Evolutionary conservation across 768 basidiomycete genomes (phyloP).

Genomic region (Boletus reticuloceps): DNA sequence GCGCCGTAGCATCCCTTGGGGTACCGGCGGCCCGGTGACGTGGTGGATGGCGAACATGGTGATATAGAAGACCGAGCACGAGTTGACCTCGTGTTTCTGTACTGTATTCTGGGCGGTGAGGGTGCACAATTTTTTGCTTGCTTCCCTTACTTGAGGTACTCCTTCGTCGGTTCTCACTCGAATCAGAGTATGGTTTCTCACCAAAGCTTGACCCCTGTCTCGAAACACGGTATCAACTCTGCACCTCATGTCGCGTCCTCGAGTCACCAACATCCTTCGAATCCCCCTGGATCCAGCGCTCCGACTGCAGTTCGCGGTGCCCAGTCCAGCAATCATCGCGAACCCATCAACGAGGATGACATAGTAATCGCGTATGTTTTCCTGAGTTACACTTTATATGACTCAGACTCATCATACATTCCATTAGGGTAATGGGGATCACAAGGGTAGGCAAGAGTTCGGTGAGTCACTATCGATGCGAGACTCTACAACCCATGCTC

Average conservation of each 20-base stretch:
- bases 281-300: no score
- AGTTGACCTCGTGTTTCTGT: no score
- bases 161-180: not conserved
- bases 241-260: not conserved
- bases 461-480: conserved; percentile 1
- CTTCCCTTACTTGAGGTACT: not conserved
- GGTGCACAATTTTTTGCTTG: not conserved
- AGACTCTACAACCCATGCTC: not conserved
- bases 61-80: no score
- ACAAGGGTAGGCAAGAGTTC: conserved; percentile 20
- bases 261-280: not conserved
- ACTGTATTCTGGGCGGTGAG: no score
- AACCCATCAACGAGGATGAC: not conserved
- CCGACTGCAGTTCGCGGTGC: not conserved
- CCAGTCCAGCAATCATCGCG: not conserved
- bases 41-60: no score
- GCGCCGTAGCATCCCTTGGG: no score
- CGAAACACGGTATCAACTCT: not conserved
- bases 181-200: no score
- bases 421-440: conserved; percentile 15
- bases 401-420: not conserved
- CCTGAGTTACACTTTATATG: not conserved
- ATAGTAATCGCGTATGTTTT: conserved; percentile 20
- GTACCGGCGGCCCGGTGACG: no score
- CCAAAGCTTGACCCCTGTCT: not conserved